Evolutionary conservation across 768 basidiomycete genomes (phyloP).

Genomic region (Kwoniella sp.): DNA sequence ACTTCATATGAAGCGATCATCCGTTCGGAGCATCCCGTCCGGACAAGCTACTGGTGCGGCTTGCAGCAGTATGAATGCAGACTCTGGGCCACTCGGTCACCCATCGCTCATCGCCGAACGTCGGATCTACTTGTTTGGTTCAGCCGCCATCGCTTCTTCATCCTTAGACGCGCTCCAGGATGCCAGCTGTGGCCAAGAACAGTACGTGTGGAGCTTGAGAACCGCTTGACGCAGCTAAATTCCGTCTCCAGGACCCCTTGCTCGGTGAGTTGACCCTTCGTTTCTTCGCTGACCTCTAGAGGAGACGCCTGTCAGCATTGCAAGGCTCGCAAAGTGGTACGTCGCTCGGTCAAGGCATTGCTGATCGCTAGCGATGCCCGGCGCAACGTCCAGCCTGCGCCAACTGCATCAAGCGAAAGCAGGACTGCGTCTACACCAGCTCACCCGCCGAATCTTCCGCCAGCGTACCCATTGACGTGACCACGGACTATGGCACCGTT

Average conservation of each 20-base stretch:
- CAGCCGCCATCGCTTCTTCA: too few relatives aligned
- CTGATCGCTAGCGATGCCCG: constrained; percentile 5
- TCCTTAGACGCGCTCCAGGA: too few relatives aligned
- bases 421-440: constrained; percentile 7
- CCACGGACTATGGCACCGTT: neutral
- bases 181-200: neutral
- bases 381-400: constrained; percentile 9
- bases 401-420: constrained; percentile 4
- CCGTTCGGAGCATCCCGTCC: too few relatives aligned
- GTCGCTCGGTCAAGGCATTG: neutral
- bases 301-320: constrained; percentile 18
- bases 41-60: too few relatives aligned
- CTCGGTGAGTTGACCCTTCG: neutral
- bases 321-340: constrained; percentile 11
- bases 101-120: too few relatives aligned
- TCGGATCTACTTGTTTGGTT: too few relatives aligned
- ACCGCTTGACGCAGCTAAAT: neutral
- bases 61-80: too few relatives aligned
- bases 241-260: constrained; percentile 1
- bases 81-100: too few relatives aligned
- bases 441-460: neutral
- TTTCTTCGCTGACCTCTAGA: neutral
- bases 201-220: neutral
- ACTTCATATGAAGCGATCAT: too few relatives aligned
- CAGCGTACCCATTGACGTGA: neutral